phyloP scores from a whole-genome alignment of 495 filamentous ascomycete genomes.

The Penicillium bialowiezense region DNA sequence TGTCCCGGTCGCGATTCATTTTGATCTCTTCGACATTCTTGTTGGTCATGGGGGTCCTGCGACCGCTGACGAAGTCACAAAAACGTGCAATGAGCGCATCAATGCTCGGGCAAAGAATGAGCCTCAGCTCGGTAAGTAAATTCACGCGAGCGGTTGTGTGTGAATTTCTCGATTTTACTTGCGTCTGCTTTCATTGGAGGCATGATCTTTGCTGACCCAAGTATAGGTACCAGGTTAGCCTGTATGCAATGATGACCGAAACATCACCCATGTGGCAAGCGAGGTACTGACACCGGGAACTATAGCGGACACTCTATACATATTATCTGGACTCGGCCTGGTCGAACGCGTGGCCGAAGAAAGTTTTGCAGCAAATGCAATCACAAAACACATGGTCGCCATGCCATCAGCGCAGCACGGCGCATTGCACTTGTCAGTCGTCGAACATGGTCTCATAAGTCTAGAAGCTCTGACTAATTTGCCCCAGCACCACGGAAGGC shows the following conservation, averaged over 20 bases:
- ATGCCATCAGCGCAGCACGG: conserved; percentile 38
- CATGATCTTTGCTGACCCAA: not conserved
- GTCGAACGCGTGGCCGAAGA: conserved; percentile 28
- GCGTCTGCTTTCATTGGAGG: not conserved
- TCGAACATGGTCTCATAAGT: not conserved
- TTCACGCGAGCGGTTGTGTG: too few relatives aligned
- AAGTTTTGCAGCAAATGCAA: conserved; percentile 27
- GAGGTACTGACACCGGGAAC: too few relatives aligned
- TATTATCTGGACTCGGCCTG: conserved; percentile 35
- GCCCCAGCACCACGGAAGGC: conserved; percentile 32
- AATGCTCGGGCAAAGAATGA: conserved; percentile 7
- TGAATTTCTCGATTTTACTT: too few relatives aligned
- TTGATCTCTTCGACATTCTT: conserved; percentile 30
- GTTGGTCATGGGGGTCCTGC: conserved; percentile 20
- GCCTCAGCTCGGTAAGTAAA: conserved; percentile 21
- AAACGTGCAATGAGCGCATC: conserved; percentile 14
- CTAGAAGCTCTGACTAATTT: not conserved
- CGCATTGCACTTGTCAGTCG: conserved; percentile 36
- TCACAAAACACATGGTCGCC: conserved; percentile 33
- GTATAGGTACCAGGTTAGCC: conserved; percentile 18
- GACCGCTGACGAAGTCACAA: conserved; percentile 24
- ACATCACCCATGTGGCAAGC: too few relatives aligned
- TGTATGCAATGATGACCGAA: conserved; percentile 23
- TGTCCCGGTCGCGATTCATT: conserved; percentile 36
- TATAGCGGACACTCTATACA: conserved; percentile 35